phyloP scores from a whole-genome alignment of 805 yeast genomes.

The Saccharomycopsis schoenii region DNA sequence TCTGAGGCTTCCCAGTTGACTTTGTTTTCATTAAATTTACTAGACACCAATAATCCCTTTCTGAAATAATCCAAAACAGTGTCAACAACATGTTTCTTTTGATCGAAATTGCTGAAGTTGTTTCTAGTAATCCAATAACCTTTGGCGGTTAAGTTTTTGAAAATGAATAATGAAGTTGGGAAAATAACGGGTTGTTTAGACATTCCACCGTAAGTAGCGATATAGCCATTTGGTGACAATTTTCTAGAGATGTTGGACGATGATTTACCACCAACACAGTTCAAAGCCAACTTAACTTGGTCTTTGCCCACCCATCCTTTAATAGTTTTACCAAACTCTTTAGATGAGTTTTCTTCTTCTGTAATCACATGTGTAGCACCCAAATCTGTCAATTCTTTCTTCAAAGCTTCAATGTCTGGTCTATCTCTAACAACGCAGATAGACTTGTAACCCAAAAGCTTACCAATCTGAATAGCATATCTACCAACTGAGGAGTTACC shows the following conservation, averaged over 20 bases:
- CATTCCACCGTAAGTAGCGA: slow-evolving; percentile 97
- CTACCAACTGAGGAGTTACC: slow-evolving; percentile 94
- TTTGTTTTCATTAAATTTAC: slow-evolving; percentile 25
- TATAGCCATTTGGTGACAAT: slow-evolving; percentile 58
- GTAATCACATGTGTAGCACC: slow-evolving; percentile 91
- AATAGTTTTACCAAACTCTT: slow-evolving; percentile 50
- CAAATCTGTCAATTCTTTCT: slow-evolving; percentile 40
- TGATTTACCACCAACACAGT: slow-evolving; percentile 89
- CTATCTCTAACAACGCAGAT: slow-evolving; percentile 84
- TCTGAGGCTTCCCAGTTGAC: slow-evolving; percentile 28
- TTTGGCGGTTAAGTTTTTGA: slow-evolving; percentile 72
- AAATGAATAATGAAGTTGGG: slow-evolving; percentile 83
- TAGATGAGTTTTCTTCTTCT: slow-evolving; percentile 70
- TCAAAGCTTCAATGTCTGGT: slow-evolving; percentile 51
- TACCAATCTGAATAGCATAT: slow-evolving; percentile 81
- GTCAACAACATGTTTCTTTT: slow-evolving; percentile 44
- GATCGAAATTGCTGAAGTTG: slow-evolving; percentile 47
- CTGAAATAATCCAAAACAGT: slow-evolving; percentile 50
- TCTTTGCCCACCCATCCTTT: slow-evolving; percentile 21
- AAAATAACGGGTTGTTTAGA: slow-evolving; percentile 88
- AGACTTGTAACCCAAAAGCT: slow-evolving; percentile 68
- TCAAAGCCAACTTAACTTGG: slow-evolving; percentile 67
- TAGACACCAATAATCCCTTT: slow-evolving; percentile 45
- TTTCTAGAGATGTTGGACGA: slow-evolving; percentile 78
- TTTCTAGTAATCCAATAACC: slow-evolving; percentile 92